Evolutionary conservation across 2,329 filamentous ascomycete genomes (phyloP).

Genomic region (Paecilomyces dactylethromorphus): DNA sequence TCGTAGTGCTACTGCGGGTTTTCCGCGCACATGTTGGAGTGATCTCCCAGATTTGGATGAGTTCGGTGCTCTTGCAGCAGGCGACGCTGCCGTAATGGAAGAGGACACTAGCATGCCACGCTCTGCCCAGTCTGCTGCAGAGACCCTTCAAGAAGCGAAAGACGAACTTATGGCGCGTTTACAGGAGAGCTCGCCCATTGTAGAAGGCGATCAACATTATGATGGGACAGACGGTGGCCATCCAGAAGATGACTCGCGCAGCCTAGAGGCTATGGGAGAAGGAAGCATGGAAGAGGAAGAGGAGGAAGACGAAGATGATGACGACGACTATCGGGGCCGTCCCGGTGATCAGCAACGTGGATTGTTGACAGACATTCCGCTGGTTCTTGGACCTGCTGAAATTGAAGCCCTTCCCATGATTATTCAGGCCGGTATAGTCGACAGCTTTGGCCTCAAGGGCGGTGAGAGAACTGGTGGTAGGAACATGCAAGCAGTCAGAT

Average conservation of each 20-base stretch:
- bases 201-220: conserved; percentile 35
- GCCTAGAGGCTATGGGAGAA: conserved; percentile 37
- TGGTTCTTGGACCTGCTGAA: conserved; percentile 88
- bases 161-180: conserved; percentile 45
- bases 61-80: conserved; percentile 29
- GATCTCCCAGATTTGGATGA: conserved; percentile 38
- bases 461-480: conserved; percentile 54
- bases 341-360: conserved; percentile 58
- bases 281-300: conserved; percentile 41
- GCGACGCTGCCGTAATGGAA: conserved; percentile 34
- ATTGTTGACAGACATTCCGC: conserved; percentile 83
- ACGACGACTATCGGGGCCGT: conserved; percentile 46
- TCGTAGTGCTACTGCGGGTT: conserved; percentile 31
- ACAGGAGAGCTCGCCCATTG: conserved; percentile 37
- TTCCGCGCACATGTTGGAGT: conserved; percentile 36
- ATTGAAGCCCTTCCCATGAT: conserved; percentile 97
- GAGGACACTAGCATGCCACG: conserved; percentile 42
- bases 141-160: conserved; percentile 46
- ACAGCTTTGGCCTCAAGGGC: conserved; percentile 65
- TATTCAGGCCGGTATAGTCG: conserved; percentile 88
- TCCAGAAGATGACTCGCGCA: conserved; percentile 36
- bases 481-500: conserved; percentile 84
- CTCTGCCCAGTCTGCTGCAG: conserved; percentile 42
- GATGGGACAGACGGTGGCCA: conserved; percentile 36
- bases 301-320: conserved; percentile 48